Evolutionary conservation across 1,284 basidiomycete species (phyloP), one percentile per base, ranked within the genome.

Genomic region (Wolfiporia cocos): DNA sequence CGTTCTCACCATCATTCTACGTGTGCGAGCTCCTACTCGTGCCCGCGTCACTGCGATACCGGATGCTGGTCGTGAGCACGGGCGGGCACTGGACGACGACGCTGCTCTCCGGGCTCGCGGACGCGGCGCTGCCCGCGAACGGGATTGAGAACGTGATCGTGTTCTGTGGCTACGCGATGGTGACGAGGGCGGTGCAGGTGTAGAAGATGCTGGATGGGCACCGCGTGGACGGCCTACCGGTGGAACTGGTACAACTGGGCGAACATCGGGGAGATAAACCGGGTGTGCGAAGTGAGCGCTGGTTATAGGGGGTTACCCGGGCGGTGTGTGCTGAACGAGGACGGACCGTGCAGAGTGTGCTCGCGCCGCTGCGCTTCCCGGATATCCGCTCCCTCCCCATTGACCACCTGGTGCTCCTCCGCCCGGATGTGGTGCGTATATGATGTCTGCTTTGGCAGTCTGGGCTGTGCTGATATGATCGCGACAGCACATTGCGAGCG

Each of bases 61-160:
- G 68, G 31, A 80, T 76, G 10, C 61, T 84, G 53, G 53, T 84
- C 44, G 68, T 74, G 20, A 78, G 70, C 59, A 83, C 81, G 0
- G 81, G 62, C 4, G 80, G 80, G 1, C 81, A 84, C 54, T 84
- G 81, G 81, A 81, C 77, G 2, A 74, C 73, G 5, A 73, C 67
- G 1, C 55, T 77, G 23, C 70, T 82, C 54, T 53, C 58, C 7
- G 78, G 71, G 3, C 71, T 74, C 44, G 58, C 59, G 2, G 62
- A 74, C 39, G 61, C 66, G 15, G 52, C 48, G 1, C 58, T 60
- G 15, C 55, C 57, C 9, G 57, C 62, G 0, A 58, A 65, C 30
- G 79, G 78, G 1, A 75, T 79, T 43, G 65, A 69, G 11, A 65
- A 65, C 14, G 68, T 83, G 17, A 54, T 79, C 30, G 56, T 62